phyloP scores from a whole-genome alignment of 2,329 filamentous ascomycete genomes.

The Helotiales sp. region DNA sequence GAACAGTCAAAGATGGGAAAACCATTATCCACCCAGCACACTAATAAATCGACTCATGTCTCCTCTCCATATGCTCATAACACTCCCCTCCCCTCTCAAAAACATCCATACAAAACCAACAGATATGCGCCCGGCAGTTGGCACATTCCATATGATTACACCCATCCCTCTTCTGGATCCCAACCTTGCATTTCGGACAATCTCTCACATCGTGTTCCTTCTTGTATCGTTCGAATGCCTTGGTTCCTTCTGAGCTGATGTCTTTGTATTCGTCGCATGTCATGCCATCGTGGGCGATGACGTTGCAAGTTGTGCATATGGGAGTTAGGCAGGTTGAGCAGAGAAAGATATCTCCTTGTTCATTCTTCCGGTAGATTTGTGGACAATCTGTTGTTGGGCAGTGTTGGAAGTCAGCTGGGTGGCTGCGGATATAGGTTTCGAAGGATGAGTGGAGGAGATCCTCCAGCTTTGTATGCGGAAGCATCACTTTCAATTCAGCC shows the following conservation, averaged over 20 bases:
- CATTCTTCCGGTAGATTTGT: conserved; percentile 9
- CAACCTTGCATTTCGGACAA: conserved; percentile 37
- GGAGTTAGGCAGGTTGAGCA: conserved; percentile 18
- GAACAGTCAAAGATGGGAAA: no score
- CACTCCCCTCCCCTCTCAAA: conserved; percentile 33
- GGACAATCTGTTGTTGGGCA: conserved; percentile 16
- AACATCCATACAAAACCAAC: conserved; percentile 45
- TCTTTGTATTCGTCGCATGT: conserved; percentile 22
- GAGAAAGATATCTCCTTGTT: background rate
- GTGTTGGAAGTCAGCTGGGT: conserved; percentile 10
- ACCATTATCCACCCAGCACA: no score
- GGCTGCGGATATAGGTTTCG: conserved; percentile 9
- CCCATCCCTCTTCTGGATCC: conserved; percentile 36
- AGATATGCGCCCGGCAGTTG: conserved; percentile 45
- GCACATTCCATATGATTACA: conserved; percentile 49
- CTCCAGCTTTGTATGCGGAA: conserved; percentile 12
- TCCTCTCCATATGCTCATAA: conserved; percentile 17
- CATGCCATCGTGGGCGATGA: conserved; percentile 13
- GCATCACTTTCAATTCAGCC: conserved; percentile 11
- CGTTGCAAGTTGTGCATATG: conserved; percentile 19
- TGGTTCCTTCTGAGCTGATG: conserved; percentile 2
- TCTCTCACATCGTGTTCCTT: conserved; percentile 39
- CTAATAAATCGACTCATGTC: no score
- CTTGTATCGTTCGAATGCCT: conserved; percentile 31
- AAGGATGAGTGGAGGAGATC: conserved; percentile 13